Base-by-base conservation (phyloP, 1,284 basidiomycete genomes). In the Schizopora paradoxa region DNA sequence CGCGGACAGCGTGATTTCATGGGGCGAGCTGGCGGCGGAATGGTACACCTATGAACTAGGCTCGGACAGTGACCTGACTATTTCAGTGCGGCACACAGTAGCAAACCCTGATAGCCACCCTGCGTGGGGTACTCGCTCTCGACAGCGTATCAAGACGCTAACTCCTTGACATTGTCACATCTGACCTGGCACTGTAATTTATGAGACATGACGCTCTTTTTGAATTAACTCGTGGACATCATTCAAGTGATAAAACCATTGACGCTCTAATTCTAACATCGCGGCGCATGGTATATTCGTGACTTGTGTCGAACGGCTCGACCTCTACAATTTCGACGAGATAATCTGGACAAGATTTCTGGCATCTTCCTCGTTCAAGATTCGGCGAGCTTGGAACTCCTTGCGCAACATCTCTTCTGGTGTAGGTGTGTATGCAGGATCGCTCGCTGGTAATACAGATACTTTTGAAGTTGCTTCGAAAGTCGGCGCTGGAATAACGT, bases 401-500 rank as follows among this genome's bases (percentile, higher is more conserved):
- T 62, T 63, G 48, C 65, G 65, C 54, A 81, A 74, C 74, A 84
- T 78, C 48, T 76, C 70, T 47, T 62, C 62, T 54, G 62, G 61
- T 1, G 70, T 68, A 13, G 52, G 50, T 32, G 51, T 56, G 43
- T 59, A 56, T 29, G 48, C 29, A 16, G 52, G n/a, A n/a, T 49
- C 32, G 36, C 43, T 49, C 35, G 36, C 44, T 33, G 47, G 37
- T 43, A 52, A 31, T 41, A 51, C 48, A 13, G 51, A 26, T 7
- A 43, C 39, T 21, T 44, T 40, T 43, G 58, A 23, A 32, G 58
- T 35, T 5, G 61, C 45, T 40, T 55, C 63, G 34, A 76, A 68
- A 18, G 54, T 64, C 1, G 85, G 85, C 1, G 86, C 85, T 0
- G 86, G 86, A 31, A 89, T 82, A 48, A 89, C 74, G 60, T 89